Evolutionary conservation across 306 rosid species (phyloP).

Genomic region (Sechiopsis laciniata): DNA sequence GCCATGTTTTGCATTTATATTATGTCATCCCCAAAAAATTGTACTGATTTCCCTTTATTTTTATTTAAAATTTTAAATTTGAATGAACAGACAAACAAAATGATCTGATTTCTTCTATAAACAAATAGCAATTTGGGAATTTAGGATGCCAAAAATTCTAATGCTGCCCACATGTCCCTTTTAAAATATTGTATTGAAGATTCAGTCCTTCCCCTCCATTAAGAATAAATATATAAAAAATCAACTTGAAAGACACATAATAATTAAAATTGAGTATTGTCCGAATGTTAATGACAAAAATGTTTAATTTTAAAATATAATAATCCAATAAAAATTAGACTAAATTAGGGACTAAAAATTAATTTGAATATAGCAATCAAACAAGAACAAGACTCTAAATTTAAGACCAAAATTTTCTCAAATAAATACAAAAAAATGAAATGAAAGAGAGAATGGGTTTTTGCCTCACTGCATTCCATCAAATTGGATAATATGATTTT

Average conservation of each 20-base stretch:
- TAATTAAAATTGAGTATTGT: no score
- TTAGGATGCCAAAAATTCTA: conserved; percentile 48
- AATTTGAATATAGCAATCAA: no score
- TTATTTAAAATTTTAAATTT: conserved; percentile 11
- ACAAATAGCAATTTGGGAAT: conserved; percentile 30
- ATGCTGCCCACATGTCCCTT: conserved; percentile 45
- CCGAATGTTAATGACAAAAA: no score
- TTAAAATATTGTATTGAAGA: conserved; percentile 23
- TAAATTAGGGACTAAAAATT: no score
- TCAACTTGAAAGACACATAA: no score
- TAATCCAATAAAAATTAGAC: no score
- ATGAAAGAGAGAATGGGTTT: neutral
- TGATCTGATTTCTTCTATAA: conserved; percentile 5
- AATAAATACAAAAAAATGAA: no score
- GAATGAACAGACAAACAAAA: conserved; percentile 4
- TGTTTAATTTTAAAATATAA: no score
- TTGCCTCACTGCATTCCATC: neutral
- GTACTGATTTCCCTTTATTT: neutral
- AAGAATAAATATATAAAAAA: no score
- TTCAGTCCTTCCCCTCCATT: neutral
- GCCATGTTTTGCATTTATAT: neutral
- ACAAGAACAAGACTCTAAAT: no score
- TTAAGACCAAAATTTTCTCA: no score
- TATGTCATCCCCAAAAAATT: neutral
- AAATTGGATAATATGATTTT: neutral